Percentiles rank a stretch among this genome's conserved stretches.
Conservation (phyloP, 2,329 filamentous ascomycete species). For the Sarocladiaceae sp. region DNA sequence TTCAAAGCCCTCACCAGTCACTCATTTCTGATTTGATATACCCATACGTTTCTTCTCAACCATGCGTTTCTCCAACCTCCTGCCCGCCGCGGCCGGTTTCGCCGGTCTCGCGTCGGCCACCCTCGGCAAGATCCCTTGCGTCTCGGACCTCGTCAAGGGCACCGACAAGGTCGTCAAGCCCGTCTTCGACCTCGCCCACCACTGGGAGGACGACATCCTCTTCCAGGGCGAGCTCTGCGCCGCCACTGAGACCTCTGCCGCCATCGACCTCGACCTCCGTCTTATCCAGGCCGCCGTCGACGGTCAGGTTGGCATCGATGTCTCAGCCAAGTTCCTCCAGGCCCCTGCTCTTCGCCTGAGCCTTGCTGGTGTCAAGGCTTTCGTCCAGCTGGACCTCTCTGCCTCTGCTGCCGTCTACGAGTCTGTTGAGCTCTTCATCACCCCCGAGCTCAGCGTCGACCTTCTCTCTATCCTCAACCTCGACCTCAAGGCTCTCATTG, state of each 20-base stretch:
- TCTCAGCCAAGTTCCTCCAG: conserved; percentile 33
- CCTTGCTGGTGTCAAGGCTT: conserved; percentile 44
- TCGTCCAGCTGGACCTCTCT: conserved; percentile 41
- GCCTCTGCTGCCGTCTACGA: conserved; percentile 41
- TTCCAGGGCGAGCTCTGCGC: conserved; percentile 13
- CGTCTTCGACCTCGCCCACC: conserved; percentile 11
- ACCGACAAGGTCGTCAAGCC: conserved; percentile 3
- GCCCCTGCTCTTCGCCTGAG: conserved; percentile 36
- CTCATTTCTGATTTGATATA: conserved; percentile 9
- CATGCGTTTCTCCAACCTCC: conserved; percentile 12
- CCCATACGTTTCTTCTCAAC: neutral
- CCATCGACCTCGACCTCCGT: conserved; percentile 18
- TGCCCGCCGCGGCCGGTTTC: conserved; percentile 11
- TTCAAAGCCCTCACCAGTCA: conserved; percentile 11
- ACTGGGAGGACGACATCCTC: conserved; percentile 13
- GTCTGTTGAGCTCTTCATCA: conserved; percentile 42
- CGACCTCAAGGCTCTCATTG: conserved; percentile 39
- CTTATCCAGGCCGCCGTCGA: conserved; percentile 33
- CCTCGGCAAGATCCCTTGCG: neutral
- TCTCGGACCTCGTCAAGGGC: conserved; percentile 5
- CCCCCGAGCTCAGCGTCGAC: conserved; percentile 29
- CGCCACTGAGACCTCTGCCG: conserved; percentile 11
- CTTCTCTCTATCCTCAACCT: conserved; percentile 29
- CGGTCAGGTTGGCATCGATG: conserved; percentile 38
- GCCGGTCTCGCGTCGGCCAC: conserved; percentile 8